These are phyloP conservation scores for Hypoxylon sp. DNA, from an alignment of 2,329 filamentous ascomycete genomes.

Conservation along the genomic window DNA sequence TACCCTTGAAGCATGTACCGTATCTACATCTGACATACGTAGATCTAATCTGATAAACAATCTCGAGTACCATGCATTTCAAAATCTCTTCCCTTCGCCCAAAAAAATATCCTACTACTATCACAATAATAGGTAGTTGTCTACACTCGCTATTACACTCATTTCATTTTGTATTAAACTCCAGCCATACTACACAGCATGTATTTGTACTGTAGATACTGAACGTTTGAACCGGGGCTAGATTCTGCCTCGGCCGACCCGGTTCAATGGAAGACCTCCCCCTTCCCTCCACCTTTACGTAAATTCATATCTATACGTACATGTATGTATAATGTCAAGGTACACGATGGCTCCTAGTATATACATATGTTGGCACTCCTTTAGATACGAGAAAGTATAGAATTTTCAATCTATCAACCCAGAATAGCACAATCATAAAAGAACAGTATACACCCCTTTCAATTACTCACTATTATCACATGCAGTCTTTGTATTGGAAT, in stretches of 20 bases:
- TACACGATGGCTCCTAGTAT: background rate
- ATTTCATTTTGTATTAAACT: background rate
- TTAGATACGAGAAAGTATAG: constrained; percentile 7
- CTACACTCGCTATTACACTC: background rate
- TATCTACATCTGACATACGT: constrained; percentile 5
- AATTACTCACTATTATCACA: background rate
- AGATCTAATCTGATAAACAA: constrained; percentile 22
- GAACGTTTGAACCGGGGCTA: constrained; percentile 9
- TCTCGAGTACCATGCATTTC: constrained; percentile 7
- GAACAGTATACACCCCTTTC: background rate
- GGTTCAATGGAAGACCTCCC: constrained; percentile 36
- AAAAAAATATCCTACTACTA: background rate
- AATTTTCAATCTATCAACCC: background rate
- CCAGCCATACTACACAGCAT: background rate
- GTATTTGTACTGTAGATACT: background rate
- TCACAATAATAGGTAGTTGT: background rate
- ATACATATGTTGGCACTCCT: constrained; percentile 4
- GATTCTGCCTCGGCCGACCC: constrained; percentile 36
- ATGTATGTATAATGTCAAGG: background rate
- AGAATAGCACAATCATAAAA: background rate
- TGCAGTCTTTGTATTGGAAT: background rate
- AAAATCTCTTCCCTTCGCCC: background rate
- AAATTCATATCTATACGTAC: background rate
- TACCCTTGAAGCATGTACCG: no score
- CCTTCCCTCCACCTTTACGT: constrained; percentile 12